Base-by-base conservation (phyloP, 257 asterid genomes). In the Petrea volubilis region DNA sequence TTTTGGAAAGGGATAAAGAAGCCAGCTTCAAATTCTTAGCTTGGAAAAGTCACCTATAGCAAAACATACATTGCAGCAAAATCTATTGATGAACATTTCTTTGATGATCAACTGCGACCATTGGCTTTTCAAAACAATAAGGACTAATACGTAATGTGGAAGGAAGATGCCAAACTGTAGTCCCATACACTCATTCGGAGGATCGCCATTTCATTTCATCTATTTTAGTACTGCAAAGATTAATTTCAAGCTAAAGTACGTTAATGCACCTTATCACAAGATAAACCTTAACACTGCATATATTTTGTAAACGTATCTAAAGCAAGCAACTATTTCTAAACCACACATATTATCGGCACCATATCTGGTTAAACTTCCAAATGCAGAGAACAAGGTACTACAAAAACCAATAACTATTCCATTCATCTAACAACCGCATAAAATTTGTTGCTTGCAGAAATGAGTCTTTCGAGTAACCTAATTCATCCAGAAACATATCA, bases 101-200 rank as follows among this genome's bases (percentile, higher is more conserved):
- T 55, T 50, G 20, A 51, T 20, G 33, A 52, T 29, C 46, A 31
- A 56, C 43, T 1, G 43, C 58, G 20, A 38, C 46, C 2, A 57
- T 5, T 41, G 20, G 34, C 8, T 38, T 23, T 41, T 13, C 17
- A 13, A 57, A 49, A 12, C 51, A 68, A 51, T 29, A 36, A 25
- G 65, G 20, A 43, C 38, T 38, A 17, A 12, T 40, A 52, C 18
- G 31, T 28, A 38, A 25, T 1, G 27, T 13, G 15, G 4, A 52
- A 14, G 64, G 64, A 38, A 52, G 60, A 73, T 20, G 56, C 47
- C 67, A 67, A 21, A 28, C 3, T 20, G 7, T 33, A 50, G 64
- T 51, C 49, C 25, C 31, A 28, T 11, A 46, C 46, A 57, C 60
- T 34, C 52, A 20, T 24, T 17, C 63, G 21, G 18, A 25, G 4